These are phyloP conservation scores for Trichophyton rubrum DNA, from an alignment of 2,329 filamentous ascomycete genomes.

Conservation along the genomic window DNA sequence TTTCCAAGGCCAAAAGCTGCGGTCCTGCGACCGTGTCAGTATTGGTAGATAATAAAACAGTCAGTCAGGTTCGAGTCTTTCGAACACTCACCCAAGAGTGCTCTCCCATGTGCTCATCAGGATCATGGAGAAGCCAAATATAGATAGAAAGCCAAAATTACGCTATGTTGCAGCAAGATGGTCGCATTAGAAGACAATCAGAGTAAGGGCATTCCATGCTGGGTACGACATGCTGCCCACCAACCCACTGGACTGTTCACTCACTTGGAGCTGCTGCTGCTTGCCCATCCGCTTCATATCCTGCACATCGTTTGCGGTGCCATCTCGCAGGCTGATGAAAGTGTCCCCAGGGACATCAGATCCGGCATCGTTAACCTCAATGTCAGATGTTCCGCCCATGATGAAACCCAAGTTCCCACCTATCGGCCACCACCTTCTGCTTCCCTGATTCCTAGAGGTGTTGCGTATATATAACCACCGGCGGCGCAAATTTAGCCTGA, in stretches of 20 bases:
- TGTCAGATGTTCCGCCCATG: neutral
- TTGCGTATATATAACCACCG: neutral
- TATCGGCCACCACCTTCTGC: neutral
- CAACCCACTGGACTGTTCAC: neutral
- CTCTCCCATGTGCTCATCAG: conserved; percentile 31
- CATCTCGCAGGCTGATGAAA: conserved; percentile 2
- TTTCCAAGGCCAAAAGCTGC: conserved; percentile 23
- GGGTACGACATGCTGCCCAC: neutral
- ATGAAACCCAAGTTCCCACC: neutral
- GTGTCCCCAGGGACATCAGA: conserved; percentile 1
- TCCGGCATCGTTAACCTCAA: neutral
- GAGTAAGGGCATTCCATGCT: neutral
- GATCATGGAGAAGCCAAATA: conserved; percentile 7
- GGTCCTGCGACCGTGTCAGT: conserved; percentile 12
- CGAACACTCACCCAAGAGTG: conserved; percentile 24
- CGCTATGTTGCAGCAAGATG: neutral
- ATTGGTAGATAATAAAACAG: neutral
- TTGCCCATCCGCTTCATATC: conserved; percentile 9
- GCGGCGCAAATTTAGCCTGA: neutral
- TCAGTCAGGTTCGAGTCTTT: neutral
- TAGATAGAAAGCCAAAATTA: conserved; percentile 8
- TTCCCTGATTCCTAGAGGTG: neutral
- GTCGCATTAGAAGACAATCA: neutral
- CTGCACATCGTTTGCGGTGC: conserved; percentile 4
- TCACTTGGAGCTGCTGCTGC: conserved; percentile 5